phyloP scores from a whole-genome alignment of 1,139 yeast species.

The Protomyces gravidus region DNA sequence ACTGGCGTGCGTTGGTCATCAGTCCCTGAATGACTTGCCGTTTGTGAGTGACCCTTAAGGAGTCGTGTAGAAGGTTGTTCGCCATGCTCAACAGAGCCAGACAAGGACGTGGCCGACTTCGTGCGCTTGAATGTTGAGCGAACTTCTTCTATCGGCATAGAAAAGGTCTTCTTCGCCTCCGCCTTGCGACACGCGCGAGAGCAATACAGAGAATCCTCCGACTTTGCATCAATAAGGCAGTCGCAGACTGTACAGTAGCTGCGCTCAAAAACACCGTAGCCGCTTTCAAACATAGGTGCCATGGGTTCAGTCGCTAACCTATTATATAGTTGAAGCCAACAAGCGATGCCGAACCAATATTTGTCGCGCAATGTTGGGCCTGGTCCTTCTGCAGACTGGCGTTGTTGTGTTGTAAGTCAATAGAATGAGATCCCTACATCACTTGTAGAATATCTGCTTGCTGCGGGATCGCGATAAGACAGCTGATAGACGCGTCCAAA shows the following conservation, averaged over 20 bases:
- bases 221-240: background rate
- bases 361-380: too few relatives aligned
- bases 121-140: background rate
- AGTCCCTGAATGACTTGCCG: background rate
- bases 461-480: too few relatives aligned
- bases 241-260: conserved; percentile 1
- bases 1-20: background rate
- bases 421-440: too few relatives aligned
- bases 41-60: background rate
- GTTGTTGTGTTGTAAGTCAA: too few relatives aligned
- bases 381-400: too few relatives aligned
- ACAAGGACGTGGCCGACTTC: background rate
- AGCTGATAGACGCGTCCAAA: too few relatives aligned
- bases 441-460: too few relatives aligned
- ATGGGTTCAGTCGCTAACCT: too few relatives aligned
- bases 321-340: too few relatives aligned
- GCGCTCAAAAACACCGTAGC: background rate
- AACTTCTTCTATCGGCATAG: background rate
- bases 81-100: background rate
- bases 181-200: conserved; percentile 2
- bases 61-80: too few relatives aligned
- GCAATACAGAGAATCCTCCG: conserved; percentile 7
- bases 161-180: conserved; percentile 3
- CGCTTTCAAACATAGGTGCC: background rate
- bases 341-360: too few relatives aligned